phyloP scores from a whole-genome alignment of 306 rosid genomes.

The Acacia confusa region DNA sequence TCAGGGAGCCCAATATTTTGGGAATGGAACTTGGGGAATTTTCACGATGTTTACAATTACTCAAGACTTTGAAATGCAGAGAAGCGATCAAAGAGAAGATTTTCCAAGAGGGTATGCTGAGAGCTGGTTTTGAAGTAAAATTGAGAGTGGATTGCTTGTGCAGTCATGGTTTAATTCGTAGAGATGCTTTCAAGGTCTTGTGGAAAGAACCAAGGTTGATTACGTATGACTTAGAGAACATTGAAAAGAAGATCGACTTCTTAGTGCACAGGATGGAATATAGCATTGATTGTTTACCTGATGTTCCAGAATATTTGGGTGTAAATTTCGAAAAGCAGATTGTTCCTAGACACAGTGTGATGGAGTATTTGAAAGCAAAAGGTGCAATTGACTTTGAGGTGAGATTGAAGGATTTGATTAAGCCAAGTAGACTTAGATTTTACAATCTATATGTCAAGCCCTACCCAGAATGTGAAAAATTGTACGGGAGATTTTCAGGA shows the following conservation, averaged over 20 bases:
- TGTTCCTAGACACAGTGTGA: constrained; percentile 65
- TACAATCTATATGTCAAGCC: constrained; percentile 87
- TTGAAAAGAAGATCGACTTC: constrained; percentile 72
- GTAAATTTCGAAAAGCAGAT: constrained; percentile 86
- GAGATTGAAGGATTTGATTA: constrained; percentile 66
- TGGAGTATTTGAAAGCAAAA: constrained; percentile 68
- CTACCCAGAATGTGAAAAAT: constrained; percentile 75
- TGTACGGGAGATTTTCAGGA: constrained; percentile 58
- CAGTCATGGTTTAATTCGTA: constrained; percentile 58
- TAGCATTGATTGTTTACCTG: constrained; percentile 56
- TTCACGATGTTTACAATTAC: constrained; percentile 55
- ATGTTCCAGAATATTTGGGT: constrained; percentile 77
- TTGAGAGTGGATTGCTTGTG: constrained; percentile 76
- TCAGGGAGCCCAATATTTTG: constrained; percentile 62
- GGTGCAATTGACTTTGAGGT: constrained; percentile 68
- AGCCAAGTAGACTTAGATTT: constrained; percentile 78
- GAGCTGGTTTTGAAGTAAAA: constrained; percentile 79
- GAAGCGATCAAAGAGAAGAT: constrained; percentile 53
- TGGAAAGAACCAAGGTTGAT: constrained; percentile 87
- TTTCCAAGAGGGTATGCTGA: constrained; percentile 46
- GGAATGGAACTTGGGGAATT: constrained; percentile 73
- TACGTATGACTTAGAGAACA: constrained; percentile 52
- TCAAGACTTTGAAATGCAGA: constrained; percentile 70
- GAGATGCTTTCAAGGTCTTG: constrained; percentile 69
- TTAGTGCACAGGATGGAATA: constrained; percentile 61